These are phyloP conservation scores for Wakefieldia striispora DNA, from an alignment of 768 basidiomycete species.

Conservation along the genomic window DNA sequence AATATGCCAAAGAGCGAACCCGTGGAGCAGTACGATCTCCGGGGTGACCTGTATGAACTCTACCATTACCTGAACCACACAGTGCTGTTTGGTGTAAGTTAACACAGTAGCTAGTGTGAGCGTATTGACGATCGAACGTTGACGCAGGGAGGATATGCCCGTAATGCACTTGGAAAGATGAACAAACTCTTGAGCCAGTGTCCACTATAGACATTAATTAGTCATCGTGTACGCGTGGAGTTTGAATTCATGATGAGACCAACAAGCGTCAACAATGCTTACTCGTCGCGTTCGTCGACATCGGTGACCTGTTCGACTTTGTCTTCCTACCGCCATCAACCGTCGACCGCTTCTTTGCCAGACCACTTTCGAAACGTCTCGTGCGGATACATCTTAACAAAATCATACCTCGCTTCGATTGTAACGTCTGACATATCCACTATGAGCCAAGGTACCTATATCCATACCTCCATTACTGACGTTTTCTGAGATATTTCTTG, in stretches of 20 bases:
- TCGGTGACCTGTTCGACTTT: constrained; percentile 19
- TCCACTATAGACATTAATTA: constrained; percentile 16
- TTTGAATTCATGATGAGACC: constrained; percentile 4
- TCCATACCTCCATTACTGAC: constrained; percentile 18
- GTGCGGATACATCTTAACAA: background rate
- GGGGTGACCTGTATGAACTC: constrained; percentile 70
- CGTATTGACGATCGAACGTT: background rate
- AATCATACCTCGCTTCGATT: background rate
- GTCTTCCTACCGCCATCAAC: constrained; percentile 12
- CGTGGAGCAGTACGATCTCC: constrained; percentile 57
- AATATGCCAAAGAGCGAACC: constrained; percentile 64
- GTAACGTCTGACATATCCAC: background rate
- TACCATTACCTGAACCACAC: constrained; percentile 86
- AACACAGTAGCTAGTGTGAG: background rate
- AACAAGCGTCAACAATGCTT: constrained; percentile 30
- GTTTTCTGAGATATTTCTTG: constrained; percentile 35
- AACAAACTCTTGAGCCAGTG: constrained; percentile 38
- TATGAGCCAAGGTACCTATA: constrained; percentile 34
- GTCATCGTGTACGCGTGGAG: constrained; percentile 13
- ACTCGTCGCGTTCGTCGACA: constrained; percentile 21
- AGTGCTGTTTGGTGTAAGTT: constrained; percentile 69
- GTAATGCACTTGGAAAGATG: constrained; percentile 51
- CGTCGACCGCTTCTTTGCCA: background rate
- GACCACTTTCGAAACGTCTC: background rate
- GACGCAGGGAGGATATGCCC: constrained; percentile 47